Conservation (phyloP, 208 protist species). For the Leishmania tropica region DNA sequence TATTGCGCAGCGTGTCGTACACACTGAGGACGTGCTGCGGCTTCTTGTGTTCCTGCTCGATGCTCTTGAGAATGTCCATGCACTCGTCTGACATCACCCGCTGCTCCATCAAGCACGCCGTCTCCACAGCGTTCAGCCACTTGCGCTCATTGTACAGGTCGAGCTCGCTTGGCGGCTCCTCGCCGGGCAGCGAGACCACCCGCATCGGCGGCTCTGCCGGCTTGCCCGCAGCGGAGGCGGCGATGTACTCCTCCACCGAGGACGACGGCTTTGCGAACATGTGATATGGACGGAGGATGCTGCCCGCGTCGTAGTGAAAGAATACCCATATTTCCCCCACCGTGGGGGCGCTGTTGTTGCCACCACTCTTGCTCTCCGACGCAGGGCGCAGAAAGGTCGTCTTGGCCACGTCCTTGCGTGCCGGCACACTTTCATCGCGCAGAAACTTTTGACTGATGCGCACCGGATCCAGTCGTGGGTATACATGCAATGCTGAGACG, state of each 20-base stretch:
- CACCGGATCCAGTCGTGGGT: slow-evolving; percentile 69
- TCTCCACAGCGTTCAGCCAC: slow-evolving; percentile 70
- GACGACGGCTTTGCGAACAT: slow-evolving; percentile 78
- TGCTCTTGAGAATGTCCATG: slow-evolving; percentile 57
- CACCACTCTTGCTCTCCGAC: slow-evolving; percentile 17
- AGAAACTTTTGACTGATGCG: slow-evolving; percentile 88
- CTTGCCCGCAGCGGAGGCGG: slow-evolving; percentile 39
- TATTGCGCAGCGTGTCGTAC: slow-evolving; percentile 92
- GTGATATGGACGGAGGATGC: slow-evolving; percentile 81
- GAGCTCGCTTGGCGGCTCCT: slow-evolving; percentile 65
- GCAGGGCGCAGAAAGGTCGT: slow-evolving; percentile 60
- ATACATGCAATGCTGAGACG: slow-evolving; percentile 40
- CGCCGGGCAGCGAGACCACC: slow-evolving; percentile 71
- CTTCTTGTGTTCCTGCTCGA: slow-evolving; percentile 48
- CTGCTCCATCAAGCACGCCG: slow-evolving; percentile 60
- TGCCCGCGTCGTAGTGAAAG: slow-evolving; percentile 78
- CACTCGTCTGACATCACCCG: slow-evolving; percentile 55
- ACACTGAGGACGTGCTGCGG: slow-evolving; percentile 52
- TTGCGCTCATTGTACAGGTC: slow-evolving; percentile 87
- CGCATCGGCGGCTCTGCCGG: slow-evolving; percentile 48
- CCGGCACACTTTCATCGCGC: slow-evolving; percentile 46
- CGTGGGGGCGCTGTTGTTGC: slow-evolving; percentile 1
- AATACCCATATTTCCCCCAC: slow-evolving; percentile 85
- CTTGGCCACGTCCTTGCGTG: slow-evolving; percentile 75
- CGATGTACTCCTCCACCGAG: slow-evolving; percentile 81